A percentile compares a stretch with the other conserved stretches of the same genome.
Conservation (phyloP, 2,329 filamentous ascomycete genomes). For the Aureobasidium sp. region DNA sequence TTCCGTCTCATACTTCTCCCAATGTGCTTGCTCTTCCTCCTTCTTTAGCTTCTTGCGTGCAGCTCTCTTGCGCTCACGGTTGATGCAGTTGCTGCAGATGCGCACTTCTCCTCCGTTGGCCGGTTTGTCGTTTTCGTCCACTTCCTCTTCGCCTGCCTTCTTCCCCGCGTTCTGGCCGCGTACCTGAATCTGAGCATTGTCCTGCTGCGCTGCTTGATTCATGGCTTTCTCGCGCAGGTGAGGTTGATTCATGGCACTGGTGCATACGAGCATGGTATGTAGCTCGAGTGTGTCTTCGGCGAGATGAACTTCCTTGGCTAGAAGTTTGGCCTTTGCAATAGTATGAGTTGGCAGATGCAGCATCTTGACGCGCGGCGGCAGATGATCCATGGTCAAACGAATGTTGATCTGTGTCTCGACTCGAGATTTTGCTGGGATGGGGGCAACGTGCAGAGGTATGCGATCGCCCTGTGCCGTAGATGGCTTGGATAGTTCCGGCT, state of each 20-base stretch:
- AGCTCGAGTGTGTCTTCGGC: slow-evolving; percentile 71
- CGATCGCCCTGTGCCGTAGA: slow-evolving; percentile 21
- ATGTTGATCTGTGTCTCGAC: slow-evolving; percentile 96
- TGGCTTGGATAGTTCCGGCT: slow-evolving; percentile 19
- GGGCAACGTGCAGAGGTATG: slow-evolving; percentile 30
- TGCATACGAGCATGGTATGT: slow-evolving; percentile 77
- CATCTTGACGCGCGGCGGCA: slow-evolving; percentile 69
- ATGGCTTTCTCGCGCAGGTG: slow-evolving; percentile 62
- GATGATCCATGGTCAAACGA: slow-evolving; percentile 66
- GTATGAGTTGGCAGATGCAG: slow-evolving; percentile 83
- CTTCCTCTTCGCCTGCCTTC: slow-evolving; percentile 39
- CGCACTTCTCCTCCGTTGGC: slow-evolving; percentile 88
- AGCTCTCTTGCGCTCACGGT: slow-evolving; percentile 82
- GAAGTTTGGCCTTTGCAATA: slow-evolving; percentile 88
- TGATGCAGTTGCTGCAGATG: slow-evolving; percentile 88
- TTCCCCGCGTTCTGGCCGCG: slow-evolving; percentile 38
- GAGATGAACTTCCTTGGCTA: slow-evolving; percentile 65
- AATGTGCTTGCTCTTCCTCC: slow-evolving; percentile 83
- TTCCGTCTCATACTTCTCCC: slow-evolving; percentile 71
- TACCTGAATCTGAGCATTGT: slow-evolving; percentile 35
- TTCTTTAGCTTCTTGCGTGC: slow-evolving; percentile 91
- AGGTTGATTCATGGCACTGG: slow-evolving; percentile 77
- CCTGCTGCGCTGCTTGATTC: slow-evolving; percentile 46
- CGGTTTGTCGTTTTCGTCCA: slow-evolving; percentile 59
- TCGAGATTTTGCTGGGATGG: slow-evolving; percentile 61